These are phyloP conservation scores for Cantharellus cinnabarinus DNA, from an alignment of 768 basidiomycete species.

Conservation along the genomic window DNA sequence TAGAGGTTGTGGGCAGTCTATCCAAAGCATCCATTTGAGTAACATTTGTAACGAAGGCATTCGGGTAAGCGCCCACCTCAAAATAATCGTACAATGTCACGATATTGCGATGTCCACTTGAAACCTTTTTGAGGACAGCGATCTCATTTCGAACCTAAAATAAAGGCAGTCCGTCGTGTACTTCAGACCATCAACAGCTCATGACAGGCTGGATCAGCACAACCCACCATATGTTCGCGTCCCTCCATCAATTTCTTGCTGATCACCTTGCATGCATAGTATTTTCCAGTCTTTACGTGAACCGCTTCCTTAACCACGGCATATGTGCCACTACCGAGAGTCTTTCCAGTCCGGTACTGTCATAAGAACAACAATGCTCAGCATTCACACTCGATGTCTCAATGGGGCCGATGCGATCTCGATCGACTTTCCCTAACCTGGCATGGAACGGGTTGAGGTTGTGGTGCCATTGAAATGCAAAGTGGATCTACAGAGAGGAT, in stretches of 20 bases:
- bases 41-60: neutral
- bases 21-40: neutral
- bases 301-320: conserved; percentile 92
- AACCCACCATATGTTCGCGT: conserved; percentile 81
- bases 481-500: no score
- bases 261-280: conserved; percentile 98
- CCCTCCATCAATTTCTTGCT: conserved; percentile 99
- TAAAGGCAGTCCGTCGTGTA: neutral
- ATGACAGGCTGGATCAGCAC: neutral
- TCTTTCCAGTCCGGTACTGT: conserved; percentile 75
- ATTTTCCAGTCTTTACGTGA: conserved; percentile 78
- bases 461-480: no score
- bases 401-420: no score
- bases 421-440: no score
- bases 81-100: conserved; percentile 94
- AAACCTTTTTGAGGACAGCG: conserved; percentile 79
- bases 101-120: conserved; percentile 74
- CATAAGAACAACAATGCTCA: neutral
- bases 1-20: conserved; percentile 86
- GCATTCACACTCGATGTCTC: neutral
- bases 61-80: conserved; percentile 32
- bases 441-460: no score
- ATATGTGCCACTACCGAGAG: conserved; percentile 80
- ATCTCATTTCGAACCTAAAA: conserved; percentile 89
- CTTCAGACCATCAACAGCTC: neutral